phyloP scores from a whole-genome alignment of 352 stramenopile genomes.

The Globisporangium mamillatum region DNA sequence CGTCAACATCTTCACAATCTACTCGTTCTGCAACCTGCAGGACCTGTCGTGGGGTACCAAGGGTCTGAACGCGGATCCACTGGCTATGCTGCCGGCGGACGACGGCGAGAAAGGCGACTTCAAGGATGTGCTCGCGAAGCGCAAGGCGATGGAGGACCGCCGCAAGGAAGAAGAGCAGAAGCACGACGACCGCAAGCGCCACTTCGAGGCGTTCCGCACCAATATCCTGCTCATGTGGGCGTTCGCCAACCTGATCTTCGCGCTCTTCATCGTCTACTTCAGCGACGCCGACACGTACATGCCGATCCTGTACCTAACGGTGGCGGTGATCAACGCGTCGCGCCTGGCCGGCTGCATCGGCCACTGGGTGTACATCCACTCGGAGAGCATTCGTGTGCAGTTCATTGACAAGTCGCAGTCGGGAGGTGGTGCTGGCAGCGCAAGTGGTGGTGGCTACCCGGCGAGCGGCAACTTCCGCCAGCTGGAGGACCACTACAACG shows the following conservation, averaged over 20 bases:
- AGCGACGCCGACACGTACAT: slow-evolving; percentile 54
- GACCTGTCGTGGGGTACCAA: slow-evolving; percentile 88
- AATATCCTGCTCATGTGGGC: slow-evolving; percentile 80
- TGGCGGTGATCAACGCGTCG: slow-evolving; percentile 65
- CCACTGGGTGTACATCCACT: slow-evolving; percentile 75
- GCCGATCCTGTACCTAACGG: slow-evolving; percentile 65
- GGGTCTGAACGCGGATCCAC: slow-evolving; percentile 56
- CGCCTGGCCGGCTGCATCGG: slow-evolving; percentile 64
- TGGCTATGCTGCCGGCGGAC: slow-evolving; percentile 35
- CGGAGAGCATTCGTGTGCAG: slow-evolving; percentile 30
- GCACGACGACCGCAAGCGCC: slow-evolving; percentile 65
- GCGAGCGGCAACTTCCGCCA: slow-evolving; percentile 41
- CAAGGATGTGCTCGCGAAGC: slow-evolving; percentile 81
- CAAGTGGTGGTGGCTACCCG: slow-evolving; percentile 38
- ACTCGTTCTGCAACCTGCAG: slow-evolving; percentile 89
- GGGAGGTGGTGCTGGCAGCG: slow-evolving; percentile 56
- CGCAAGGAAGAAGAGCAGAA: slow-evolving; percentile 53
- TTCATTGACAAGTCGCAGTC: slow-evolving; percentile 53
- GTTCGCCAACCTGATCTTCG: slow-evolving; percentile 81
- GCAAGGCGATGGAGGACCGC: slow-evolving; percentile 65
- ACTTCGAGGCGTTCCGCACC: slow-evolving; percentile 83
- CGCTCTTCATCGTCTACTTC: slow-evolving; percentile 72
- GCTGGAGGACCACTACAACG: slow-evolving; percentile 73
- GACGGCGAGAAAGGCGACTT: slow-evolving; percentile 79
- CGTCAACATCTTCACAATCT: slow-evolving; percentile 89